These are phyloP conservation scores for Xenoacremonium recifei DNA, from an alignment of 2,329 filamentous ascomycete genomes.

Conservation along the genomic window DNA sequence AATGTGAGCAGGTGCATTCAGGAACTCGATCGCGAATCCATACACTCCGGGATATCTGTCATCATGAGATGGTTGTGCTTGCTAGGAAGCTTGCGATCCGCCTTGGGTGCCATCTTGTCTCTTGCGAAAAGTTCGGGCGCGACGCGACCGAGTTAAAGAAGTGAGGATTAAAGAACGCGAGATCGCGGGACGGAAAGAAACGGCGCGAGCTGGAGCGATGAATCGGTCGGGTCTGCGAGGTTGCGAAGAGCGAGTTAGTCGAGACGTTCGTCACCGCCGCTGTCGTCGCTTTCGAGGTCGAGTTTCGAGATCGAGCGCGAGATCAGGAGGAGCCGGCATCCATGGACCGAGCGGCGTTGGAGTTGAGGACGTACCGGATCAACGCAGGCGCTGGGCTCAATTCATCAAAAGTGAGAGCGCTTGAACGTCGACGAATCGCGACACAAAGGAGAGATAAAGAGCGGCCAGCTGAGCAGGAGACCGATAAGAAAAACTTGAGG, in stretches of 20 bases:
- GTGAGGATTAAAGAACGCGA: conserved; percentile 13
- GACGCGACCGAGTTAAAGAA: conserved; percentile 18
- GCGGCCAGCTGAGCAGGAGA: too few relatives aligned
- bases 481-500: too few relatives aligned
- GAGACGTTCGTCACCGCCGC: conserved; percentile 7
- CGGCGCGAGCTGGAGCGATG: conserved; percentile 14
- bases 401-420: conserved; percentile 14
- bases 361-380: conserved; percentile 24
- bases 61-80: conserved; percentile 66
- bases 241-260: conserved; percentile 15
- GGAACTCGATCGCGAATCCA: conserved; percentile 11
- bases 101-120: conserved; percentile 36
- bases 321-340: background rate
- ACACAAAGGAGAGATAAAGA: conserved; percentile 9
- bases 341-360: background rate
- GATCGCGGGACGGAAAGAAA: conserved; percentile 9
- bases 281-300: conserved; percentile 4
- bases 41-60: conserved; percentile 64
- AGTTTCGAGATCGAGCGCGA: too few relatives aligned
- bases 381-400: conserved; percentile 21
- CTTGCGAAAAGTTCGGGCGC: conserved; percentile 19
- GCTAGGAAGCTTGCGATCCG: conserved; percentile 51
- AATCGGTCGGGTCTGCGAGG: conserved; percentile 8
- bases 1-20: conserved; percentile 24
- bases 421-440: conserved; percentile 13